Evolutionary conservation across 768 basidiomycete species (phyloP).

Genomic region (Amanita rimosa): DNA sequence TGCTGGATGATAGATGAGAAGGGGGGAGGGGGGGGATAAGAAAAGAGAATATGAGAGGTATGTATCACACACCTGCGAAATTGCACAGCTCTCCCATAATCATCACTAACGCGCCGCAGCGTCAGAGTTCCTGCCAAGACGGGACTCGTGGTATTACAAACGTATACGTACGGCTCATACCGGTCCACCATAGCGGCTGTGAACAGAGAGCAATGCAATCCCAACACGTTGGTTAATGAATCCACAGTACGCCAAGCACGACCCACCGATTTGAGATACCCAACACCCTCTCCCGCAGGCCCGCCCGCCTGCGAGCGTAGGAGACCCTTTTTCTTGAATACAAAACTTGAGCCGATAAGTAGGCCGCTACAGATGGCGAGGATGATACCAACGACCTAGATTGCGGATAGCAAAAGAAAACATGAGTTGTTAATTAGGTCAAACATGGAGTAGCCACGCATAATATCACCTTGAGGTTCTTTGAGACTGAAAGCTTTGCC

Average conservation of each 20-base stretch:
- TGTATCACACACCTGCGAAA: conserved; percentile 54
- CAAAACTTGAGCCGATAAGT: conserved; percentile 88
- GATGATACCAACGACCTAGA: conserved; percentile 60
- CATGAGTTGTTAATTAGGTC: too few species aligned
- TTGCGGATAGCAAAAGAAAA: too few species aligned
- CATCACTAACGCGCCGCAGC: conserved; percentile 62
- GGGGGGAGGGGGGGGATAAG: not conserved
- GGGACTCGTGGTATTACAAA: not conserved
- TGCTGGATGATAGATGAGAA: conserved; percentile 33
- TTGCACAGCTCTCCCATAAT: conserved; percentile 85
- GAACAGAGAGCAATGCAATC: too few species aligned
- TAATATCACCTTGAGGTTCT: conserved; percentile 41
- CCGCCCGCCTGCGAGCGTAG: conserved; percentile 75
- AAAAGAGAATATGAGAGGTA: not conserved
- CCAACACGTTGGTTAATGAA: too few species aligned
- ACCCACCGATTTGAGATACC: conserved; percentile 91
- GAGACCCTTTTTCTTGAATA: conserved; percentile 96
- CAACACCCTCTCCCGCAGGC: conserved; percentile 75
- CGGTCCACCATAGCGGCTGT: conserved; percentile 85
- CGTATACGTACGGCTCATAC: conserved; percentile 72
- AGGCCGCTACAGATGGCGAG: conserved; percentile 71
- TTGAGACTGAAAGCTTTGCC: conserved; percentile 22
- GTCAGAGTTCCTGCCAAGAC: conserved; percentile 5
- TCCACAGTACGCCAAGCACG: too few species aligned
- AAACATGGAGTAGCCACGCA: too few species aligned